Conservation (phyloP, 805 yeast species). For the Myxozyma mucilagina region DNA sequence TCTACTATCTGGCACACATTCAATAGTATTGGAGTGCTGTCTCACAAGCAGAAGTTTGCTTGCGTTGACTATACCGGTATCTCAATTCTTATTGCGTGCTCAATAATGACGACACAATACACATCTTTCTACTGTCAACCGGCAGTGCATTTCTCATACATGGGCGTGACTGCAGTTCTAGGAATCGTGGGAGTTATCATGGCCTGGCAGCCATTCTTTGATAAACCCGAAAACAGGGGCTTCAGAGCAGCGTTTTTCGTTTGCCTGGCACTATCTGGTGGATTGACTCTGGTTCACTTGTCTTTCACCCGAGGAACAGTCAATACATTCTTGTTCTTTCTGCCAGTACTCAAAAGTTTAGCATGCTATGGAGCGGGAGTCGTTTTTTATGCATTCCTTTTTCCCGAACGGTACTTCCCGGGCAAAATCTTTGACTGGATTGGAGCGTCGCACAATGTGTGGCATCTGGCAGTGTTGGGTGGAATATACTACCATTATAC, state of each 20-base stretch:
- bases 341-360: constrained; percentile 72
- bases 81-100: constrained; percentile 83
- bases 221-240: constrained; percentile 79
- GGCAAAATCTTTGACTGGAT: constrained; percentile 43
- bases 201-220: constrained; percentile 93
- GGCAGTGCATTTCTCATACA: constrained; percentile 49
- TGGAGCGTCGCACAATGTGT: constrained; percentile 92
- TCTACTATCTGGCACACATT: constrained; percentile 93
- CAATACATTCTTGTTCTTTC: constrained; percentile 54
- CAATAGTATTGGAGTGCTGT: constrained; percentile 66
- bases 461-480: constrained; percentile 89
- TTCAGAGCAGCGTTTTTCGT: constrained; percentile 78
- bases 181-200: constrained; percentile 73
- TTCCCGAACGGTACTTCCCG: constrained; percentile 76
- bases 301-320: constrained; percentile 56
- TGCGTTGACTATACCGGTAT: constrained; percentile 96
- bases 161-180: constrained; percentile 61
- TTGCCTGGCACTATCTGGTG: constrained; percentile 74
- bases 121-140: constrained; percentile 68
- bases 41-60: constrained; percentile 68
- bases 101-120: constrained; percentile 83
- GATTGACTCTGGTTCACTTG: constrained; percentile 60
- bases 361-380: constrained; percentile 81
- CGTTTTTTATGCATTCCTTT: constrained; percentile 77
- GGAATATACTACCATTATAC: constrained; percentile 90